Evolutionary conservation across 2,329 filamentous ascomycete genomes (phyloP).

Genomic region (Calonectria naviculata): DNA sequence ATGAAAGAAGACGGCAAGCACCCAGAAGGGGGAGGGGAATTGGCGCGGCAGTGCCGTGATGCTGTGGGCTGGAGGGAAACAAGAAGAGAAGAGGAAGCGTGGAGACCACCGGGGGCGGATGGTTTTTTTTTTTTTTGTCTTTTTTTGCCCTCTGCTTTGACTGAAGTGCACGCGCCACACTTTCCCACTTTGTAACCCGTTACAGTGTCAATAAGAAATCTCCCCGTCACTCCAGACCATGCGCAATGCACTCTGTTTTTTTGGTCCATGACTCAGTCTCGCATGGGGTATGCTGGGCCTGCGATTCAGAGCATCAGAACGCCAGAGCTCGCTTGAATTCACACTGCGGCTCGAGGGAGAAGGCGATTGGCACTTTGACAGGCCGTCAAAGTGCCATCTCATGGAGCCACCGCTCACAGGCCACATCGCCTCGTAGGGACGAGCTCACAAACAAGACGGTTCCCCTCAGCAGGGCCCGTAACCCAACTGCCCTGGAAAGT

Average conservation of each 20-base stretch:
- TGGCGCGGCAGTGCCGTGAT: slow-evolving; percentile 59
- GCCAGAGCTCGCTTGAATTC: neutral
- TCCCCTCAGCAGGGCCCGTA: neutral
- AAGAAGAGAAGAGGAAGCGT: slow-evolving; percentile 35
- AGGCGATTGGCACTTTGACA: neutral
- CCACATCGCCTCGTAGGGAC: slow-evolving; percentile 5
- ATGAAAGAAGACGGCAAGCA: slow-evolving; percentile 52
- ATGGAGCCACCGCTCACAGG: neutral
- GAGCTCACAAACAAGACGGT: neutral
- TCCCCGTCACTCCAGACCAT: neutral
- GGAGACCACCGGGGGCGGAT: slow-evolving; percentile 31
- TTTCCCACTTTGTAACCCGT: neutral
- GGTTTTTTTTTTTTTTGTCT: slow-evolving; percentile 44
- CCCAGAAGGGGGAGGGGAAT: slow-evolving; percentile 51
- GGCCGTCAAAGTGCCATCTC: neutral
- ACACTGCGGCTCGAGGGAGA: neutral
- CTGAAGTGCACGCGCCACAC: slow-evolving; percentile 21
- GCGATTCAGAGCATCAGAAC: neutral
- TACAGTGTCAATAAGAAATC: slow-evolving; percentile 7
- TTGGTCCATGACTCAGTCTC: neutral
- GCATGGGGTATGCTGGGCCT: neutral
- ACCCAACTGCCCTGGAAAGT: neutral
- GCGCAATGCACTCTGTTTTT: neutral
- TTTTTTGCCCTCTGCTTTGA: slow-evolving; percentile 25
- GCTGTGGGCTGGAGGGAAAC: slow-evolving; percentile 44